Evolutionary conservation across 2,329 filamentous ascomycete species (phyloP), one percentile per base, ranked within the genome.

Genomic region (Epichloe sibirici): DNA sequence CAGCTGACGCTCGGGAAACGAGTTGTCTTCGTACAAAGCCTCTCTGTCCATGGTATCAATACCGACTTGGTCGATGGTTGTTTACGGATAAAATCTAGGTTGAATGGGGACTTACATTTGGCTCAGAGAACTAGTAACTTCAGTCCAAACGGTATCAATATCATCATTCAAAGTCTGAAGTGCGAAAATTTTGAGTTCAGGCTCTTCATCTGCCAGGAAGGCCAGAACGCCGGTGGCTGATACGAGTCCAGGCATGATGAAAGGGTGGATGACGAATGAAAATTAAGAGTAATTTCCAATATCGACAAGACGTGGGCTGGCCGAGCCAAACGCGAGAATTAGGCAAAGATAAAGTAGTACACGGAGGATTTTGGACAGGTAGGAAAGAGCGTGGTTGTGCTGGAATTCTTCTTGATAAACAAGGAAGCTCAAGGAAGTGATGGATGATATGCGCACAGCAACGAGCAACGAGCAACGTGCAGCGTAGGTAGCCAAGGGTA

Each of bases 61-160:
- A 39, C 44, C 4, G n/a, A 34, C 13, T 44, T 37, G n/a, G 35
- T 40, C 11, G 21, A 31, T 44, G 21, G 17, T 35, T n/a, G 40
- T 6, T 15, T 45, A 25, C 8, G 28, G 40, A 31, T 43, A 23
- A 25, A 38, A 6, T 15, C 15, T 28, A 15, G 31, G 23, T 4
- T 53, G 43, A 39, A 37, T 45, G 50, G 54, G 52, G 54, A 62
- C 68, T 55, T 79, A 96, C 91, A 98, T 96, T 72, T 95, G 85
- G 65, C 86, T 90, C 65, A 98, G 81, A 55, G 89, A 86, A 53
- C 86, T 88, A 51, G 93, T 91, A 58, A 98, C 90, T 72, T 98
- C 93, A 56, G 90, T 94, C 93, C 93, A 98, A 61, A 98, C 82
- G 58, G 91, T 86, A 70, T 97, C 90, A 63, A 98, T 95, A 66